phyloP scores from a whole-genome alignment of 2,329 filamentous ascomycete genomes.

The Sporothrix variecibatus region DNA sequence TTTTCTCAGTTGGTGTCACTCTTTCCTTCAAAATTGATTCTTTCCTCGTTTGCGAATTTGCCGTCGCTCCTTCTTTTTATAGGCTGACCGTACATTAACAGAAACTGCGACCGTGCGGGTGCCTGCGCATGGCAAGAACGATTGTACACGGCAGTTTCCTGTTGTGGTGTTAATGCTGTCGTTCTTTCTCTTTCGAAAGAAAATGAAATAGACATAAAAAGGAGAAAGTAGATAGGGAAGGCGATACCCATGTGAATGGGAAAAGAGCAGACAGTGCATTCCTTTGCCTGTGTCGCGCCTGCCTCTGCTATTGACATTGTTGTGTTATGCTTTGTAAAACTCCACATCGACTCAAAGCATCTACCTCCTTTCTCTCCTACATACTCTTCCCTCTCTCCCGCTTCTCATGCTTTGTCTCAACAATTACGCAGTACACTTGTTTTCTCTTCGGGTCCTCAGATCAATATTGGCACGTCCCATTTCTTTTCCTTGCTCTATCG shows the following conservation, averaged over 20 bases:
- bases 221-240: not conserved
- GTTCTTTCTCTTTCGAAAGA: not conserved
- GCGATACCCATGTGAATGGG: not conserved
- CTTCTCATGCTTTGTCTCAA: too few relatives aligned
- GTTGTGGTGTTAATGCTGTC: not conserved
- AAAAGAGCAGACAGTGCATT: not conserved
- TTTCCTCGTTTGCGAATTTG: not conserved
- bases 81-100: not conserved
- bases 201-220: not conserved
- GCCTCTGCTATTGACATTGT: not conserved
- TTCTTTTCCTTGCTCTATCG: too few relatives aligned
- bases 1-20: not conserved
- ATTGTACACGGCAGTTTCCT: not conserved
- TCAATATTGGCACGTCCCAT: too few relatives aligned
- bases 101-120: not conserved
- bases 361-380: not conserved
- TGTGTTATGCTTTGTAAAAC: not conserved
- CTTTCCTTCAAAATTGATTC: not conserved
- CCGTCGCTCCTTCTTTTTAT: not conserved
- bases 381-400: not conserved
- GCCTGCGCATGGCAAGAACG: too few relatives aligned
- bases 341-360: not conserved
- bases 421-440: too few relatives aligned
- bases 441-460: too few relatives aligned
- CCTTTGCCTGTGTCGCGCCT: not conserved